Evolutionary conservation across 805 yeast species (phyloP).

Genomic region (Candida awuae): DNA sequence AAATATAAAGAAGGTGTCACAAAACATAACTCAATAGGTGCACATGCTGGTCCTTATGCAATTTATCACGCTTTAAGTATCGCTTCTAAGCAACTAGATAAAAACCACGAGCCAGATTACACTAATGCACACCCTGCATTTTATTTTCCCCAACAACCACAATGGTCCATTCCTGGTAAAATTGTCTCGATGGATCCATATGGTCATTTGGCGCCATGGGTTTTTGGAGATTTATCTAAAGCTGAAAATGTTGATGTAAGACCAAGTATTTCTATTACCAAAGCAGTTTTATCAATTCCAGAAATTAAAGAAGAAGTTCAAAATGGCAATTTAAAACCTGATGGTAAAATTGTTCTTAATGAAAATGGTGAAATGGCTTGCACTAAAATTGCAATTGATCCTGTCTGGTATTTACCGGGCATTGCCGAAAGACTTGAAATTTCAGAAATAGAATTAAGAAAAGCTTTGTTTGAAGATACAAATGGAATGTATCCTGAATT

Average conservation of each 20-base stretch:
- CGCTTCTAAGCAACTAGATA: slow-evolving; percentile 49
- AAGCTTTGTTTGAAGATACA: slow-evolving; percentile 58
- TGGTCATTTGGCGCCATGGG: slow-evolving; percentile 60
- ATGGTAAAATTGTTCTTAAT: slow-evolving; percentile 54
- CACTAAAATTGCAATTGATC: slow-evolving; percentile 60
- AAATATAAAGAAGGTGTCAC: slow-evolving; percentile 40
- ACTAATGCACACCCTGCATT: slow-evolving; percentile 59
- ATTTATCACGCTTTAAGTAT: slow-evolving; percentile 60
- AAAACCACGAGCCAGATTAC: slow-evolving; percentile 48
- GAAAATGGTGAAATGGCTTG: slow-evolving; percentile 53
- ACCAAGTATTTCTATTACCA: slow-evolving; percentile 61
- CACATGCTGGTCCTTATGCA: slow-evolving; percentile 56
- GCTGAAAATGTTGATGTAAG: slow-evolving; percentile 46
- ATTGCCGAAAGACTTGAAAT: slow-evolving; percentile 57
- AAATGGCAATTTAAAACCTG: slow-evolving; percentile 45
- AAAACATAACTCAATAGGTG: slow-evolving; percentile 57
- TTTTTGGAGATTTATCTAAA: slow-evolving; percentile 37
- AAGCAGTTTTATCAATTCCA: slow-evolving; percentile 53
- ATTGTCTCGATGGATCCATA: slow-evolving; percentile 61
- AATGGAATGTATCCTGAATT: slow-evolving; percentile 67
- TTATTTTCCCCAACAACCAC: slow-evolving; percentile 43
- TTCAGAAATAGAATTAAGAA: slow-evolving; percentile 47
- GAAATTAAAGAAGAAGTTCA: slow-evolving; percentile 52
- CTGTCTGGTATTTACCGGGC: slow-evolving; percentile 65
- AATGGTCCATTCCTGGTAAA: slow-evolving; percentile 48